Conservation (phyloP, 169 alveolate genomes). For the Theileria sp. region DNA sequence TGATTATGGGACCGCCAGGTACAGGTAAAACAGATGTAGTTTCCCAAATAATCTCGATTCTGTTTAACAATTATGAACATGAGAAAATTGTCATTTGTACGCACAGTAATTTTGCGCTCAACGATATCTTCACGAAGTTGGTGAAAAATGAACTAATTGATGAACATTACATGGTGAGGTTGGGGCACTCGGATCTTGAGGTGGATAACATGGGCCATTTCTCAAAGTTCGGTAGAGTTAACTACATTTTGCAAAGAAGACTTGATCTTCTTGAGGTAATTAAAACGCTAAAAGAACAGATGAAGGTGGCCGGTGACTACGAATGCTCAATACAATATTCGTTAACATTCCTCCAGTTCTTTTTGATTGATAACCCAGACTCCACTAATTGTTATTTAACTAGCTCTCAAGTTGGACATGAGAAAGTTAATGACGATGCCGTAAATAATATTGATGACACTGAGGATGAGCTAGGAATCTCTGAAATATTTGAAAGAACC, state of each 20-base stretch:
- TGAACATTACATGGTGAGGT: constrained; percentile 86
- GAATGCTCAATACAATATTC: constrained; percentile 68
- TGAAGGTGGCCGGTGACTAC: constrained; percentile 56
- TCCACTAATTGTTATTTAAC: neutral
- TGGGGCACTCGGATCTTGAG: constrained; percentile 88
- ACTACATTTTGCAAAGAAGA: constrained; percentile 78
- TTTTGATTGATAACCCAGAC: neutral
- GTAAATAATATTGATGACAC: neutral
- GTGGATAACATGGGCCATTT: constrained; percentile 75
- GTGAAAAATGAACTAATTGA: constrained; percentile 83
- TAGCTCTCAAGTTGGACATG: neutral
- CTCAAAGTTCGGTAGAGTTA: constrained; percentile 86
- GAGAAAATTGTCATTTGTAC: constrained; percentile 86
- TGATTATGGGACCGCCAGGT: constrained; percentile 95
- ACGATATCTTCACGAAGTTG: constrained; percentile 89
- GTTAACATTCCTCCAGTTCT: constrained; percentile 5
- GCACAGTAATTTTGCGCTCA: constrained; percentile 87
- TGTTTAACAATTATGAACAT: constrained; percentile 82
- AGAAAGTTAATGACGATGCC: neutral
- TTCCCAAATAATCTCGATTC: constrained; percentile 86
- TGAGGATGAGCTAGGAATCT: neutral
- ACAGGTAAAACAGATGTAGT: constrained; percentile 89
- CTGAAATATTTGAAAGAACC: neutral
- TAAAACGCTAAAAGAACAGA: constrained; percentile 61
- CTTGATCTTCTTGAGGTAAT: constrained; percentile 68